Evolutionary conservation across 1,284 basidiomycete species (phyloP), one percentile per base, ranked within the genome.

Genomic region (Boletus calvinii): DNA sequence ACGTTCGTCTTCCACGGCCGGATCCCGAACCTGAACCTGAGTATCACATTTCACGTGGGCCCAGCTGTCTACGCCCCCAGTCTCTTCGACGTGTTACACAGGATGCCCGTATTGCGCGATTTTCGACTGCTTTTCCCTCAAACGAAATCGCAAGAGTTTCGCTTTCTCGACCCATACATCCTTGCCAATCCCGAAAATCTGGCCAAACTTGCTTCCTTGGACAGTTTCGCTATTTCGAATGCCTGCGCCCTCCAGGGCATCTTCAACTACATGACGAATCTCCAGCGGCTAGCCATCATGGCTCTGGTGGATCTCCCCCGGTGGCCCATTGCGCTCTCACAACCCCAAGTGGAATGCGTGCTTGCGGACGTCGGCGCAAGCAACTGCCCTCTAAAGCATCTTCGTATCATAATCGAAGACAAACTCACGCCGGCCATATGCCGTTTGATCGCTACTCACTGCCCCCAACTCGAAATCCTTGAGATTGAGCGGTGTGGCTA

Each of bases 181-280:
- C 47, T 63, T 12, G 42, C 62, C 18, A 42, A 66, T 30, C 64
- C 56, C 1, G 48, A 55, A 26, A 64, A 64, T 32, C 15, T 57
- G 2, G 56, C 54, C 34, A 67, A 70, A 26, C 65, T 67, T 6
- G 68, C 68, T 11, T 70, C 68, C 24, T 20, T 67, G 22, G 63
- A 69, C n/a, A 70, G 66, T 22, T 67, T 67, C 37, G 67, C 65
- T 36, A 60, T 71, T n/a, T 67, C 65, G 5, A 67, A 67, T 29
- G 69, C 68, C 29, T 67, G 65, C 44, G 46, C n/a, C 29, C 62
- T 67, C 17, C 49, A 60, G 0, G 69, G 65, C 12, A 40, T 67
- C 34, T 58, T 67, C 10, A 69, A 64, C 30, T 34, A 70, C 54
- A 68, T 67, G 59, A 18, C 64, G 2, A 70, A 60, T 18, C 58